Conservation (phyloP, 2,329 filamentous ascomycete genomes). For the Xylariales sp. region DNA sequence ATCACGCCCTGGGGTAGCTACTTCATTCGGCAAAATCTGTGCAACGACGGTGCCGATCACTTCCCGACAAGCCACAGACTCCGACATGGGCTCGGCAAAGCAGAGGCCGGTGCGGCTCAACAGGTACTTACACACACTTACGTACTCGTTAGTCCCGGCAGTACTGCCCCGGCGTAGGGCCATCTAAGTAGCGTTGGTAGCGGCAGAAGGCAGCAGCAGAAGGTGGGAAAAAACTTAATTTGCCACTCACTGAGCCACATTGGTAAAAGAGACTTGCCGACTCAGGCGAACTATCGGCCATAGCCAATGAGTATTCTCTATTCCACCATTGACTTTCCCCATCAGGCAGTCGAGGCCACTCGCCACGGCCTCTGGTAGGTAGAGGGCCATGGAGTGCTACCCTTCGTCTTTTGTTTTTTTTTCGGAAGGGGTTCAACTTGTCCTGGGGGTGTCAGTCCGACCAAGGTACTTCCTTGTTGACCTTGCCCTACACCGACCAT, state of each 20-base stretch:
- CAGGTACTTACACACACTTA: not conserved
- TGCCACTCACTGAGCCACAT: constrained; percentile 40
- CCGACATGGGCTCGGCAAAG: constrained; percentile 20
- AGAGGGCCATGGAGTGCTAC: constrained; percentile 11
- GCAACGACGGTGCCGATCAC: constrained; percentile 34
- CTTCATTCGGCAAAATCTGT: constrained; percentile 37
- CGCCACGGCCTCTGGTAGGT: constrained; percentile 41
- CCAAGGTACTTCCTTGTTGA: not conserved
- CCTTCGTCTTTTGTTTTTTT: not conserved
- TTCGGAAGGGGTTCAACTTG: no score
- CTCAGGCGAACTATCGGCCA: constrained; percentile 23
- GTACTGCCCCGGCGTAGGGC: not conserved
- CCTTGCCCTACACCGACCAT: constrained; percentile 3
- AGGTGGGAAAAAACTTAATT: constrained; percentile 6
- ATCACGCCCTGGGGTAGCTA: constrained; percentile 45
- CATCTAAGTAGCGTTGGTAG: constrained; percentile 16
- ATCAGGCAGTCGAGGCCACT: constrained; percentile 45
- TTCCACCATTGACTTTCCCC: constrained; percentile 44
- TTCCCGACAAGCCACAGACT: constrained; percentile 42
- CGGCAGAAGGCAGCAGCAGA: not conserved
- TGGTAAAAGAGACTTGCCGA: constrained; percentile 35
- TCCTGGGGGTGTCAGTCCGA: no score
- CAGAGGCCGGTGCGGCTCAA: constrained; percentile 28
- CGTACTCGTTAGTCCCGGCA: not conserved
- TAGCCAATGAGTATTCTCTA: constrained; percentile 43